Evolutionary conservation across 2,329 filamentous ascomycete genomes (phyloP).

Genomic region (Metarhizium rileyi): DNA sequence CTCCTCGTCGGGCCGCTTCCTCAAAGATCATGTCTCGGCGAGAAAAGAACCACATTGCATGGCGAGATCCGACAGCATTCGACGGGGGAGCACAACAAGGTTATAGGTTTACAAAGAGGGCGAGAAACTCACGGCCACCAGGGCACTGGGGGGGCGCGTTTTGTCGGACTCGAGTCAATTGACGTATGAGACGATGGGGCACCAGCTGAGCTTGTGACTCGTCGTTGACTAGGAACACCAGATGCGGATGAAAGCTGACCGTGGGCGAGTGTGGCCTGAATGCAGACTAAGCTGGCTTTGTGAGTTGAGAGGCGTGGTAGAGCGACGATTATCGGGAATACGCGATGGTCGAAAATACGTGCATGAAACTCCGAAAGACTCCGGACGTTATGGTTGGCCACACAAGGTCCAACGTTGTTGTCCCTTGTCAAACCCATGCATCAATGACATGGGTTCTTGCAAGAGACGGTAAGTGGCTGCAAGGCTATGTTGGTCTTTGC

Average conservation of each 20-base stretch:
- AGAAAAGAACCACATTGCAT: not conserved
- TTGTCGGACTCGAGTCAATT: not conserved
- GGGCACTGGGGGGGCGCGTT: not conserved
- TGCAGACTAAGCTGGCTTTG: not conserved
- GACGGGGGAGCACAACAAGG: not conserved
- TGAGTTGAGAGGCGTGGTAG: not conserved
- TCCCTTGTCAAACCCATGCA: not conserved
- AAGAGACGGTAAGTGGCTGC: not conserved
- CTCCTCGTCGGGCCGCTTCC: not conserved
- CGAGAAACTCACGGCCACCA: not conserved
- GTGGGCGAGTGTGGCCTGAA: not conserved
- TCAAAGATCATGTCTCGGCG: conserved; percentile 1
- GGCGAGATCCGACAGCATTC: not conserved
- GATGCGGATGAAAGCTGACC: not conserved
- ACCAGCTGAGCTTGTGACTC: not conserved
- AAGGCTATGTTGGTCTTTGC: not conserved
- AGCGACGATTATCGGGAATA: not conserved
- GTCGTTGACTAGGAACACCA: not conserved
- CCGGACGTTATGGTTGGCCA: not conserved
- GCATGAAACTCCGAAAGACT: not conserved
- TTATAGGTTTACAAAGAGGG: not conserved
- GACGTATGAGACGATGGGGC: not conserved
- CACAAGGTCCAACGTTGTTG: not conserved
- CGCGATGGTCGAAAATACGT: not conserved
- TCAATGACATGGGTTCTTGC: not conserved